These are phyloP conservation scores for Trypanosomatidae sp. DNA, from an alignment of 208 protist species.

Conservation along the genomic window DNA sequence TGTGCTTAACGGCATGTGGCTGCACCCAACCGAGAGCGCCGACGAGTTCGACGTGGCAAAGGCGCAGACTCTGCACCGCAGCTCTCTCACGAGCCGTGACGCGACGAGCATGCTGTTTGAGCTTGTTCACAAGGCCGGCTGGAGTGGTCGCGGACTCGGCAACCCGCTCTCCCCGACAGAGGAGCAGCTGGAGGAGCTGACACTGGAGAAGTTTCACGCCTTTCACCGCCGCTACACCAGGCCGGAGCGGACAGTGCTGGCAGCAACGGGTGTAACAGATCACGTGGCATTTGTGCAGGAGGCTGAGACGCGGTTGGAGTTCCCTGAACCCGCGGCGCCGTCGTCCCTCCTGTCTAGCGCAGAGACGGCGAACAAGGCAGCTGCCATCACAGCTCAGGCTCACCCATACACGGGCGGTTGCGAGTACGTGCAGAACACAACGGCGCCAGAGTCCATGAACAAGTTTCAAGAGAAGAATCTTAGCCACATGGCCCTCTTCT, in stretches of 20 bases:
- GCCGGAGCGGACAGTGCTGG: slow-evolving; percentile 74
- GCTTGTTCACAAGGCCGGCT: slow-evolving; percentile 88
- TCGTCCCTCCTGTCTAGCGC: slow-evolving; percentile 1
- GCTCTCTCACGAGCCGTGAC: slow-evolving; percentile 54
- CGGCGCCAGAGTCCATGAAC: slow-evolving; percentile 86
- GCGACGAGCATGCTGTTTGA: slow-evolving; percentile 86
- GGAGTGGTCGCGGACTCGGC: slow-evolving; percentile 74
- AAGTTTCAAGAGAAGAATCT: slow-evolving; percentile 93
- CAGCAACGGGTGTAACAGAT: slow-evolving; percentile 79
- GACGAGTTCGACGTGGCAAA: slow-evolving; percentile 77
- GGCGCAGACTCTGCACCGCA: slow-evolving; percentile 50
- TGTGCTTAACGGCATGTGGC: slow-evolving; percentile 71
- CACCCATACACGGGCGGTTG: slow-evolving; percentile 79
- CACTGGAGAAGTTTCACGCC: slow-evolving; percentile 54
- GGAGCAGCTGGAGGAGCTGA: slow-evolving; percentile 59
- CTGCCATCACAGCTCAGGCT: slow-evolving; percentile 11
- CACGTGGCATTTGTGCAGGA: slow-evolving; percentile 68
- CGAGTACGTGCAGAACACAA: slow-evolving; percentile 73
- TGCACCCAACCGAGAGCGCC: slow-evolving; percentile 63
- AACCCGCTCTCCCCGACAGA: slow-evolving; percentile 57
- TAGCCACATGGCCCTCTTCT: slow-evolving; percentile 87
- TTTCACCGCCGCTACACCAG: slow-evolving; percentile 69
- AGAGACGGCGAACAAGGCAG: not conserved
- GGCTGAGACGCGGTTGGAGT: slow-evolving; percentile 62
- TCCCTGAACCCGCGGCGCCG: slow-evolving; percentile 21